Evolutionary conservation across 2,329 filamentous ascomycete species (phyloP), one percentile per base, ranked within the genome.

Genomic region (Xylaria sp.): DNA sequence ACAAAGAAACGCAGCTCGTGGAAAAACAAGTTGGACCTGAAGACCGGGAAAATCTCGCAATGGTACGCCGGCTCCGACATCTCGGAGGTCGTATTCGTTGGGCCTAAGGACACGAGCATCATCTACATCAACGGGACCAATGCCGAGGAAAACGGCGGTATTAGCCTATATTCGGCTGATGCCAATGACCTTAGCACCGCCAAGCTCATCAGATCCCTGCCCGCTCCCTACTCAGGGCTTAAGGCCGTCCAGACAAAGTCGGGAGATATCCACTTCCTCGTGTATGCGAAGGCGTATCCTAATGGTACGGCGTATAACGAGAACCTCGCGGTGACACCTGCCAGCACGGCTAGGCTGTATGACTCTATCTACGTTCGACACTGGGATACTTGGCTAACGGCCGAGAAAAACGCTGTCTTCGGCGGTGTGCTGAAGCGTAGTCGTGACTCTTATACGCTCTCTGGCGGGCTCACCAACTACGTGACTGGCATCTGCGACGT

Each of bases 281-380:
- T 78, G 9, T 84, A 78, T 51, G 83, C 83, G 8, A 78, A 83
- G 66, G 83, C 85, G 0, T 83, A 81, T 55, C 77, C 82, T 3
- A 83, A 87, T 65, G 87, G 86, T 3, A 82, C 81, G 0, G 78
- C 87, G 0, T 85, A 83, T 70, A 87, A 87, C 62, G 78, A 80
- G 40, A 76, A 81, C 46, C 73, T 80, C 11, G 83, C 78, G 2
- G 73, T 77, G 41, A 78, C 79, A 35, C 75, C 79, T 7, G 72
- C 76, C 13, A 83, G 83, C 62, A 78, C 80, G 19, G 85, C 83
- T 2, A 80, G 81, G 43, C 79, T 87, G 51, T 87, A 87, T 68
- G 81, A 81, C 44, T 80, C 80, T 8, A 79, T 84, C 55, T 87
- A 85, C 58, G 81, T 86, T 15, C 80, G 85, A 1, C 85, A 88